Evolutionary conservation across 371 early-diverging fungal species (phyloP).

Genomic region (Rhizopus delemar): DNA sequence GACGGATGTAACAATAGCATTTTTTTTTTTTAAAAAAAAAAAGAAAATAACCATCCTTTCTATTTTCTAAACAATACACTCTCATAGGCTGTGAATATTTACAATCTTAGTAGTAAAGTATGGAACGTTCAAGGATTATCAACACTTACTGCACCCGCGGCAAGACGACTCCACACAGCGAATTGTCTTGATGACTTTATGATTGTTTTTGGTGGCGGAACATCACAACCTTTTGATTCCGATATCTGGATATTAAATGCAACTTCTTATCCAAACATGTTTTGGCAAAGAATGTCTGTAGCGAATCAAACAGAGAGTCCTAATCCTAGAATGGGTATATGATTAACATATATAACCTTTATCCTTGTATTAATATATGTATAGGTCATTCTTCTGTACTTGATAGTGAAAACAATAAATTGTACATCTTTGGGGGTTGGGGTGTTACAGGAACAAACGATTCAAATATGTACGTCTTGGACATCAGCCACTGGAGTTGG

Average conservation of each 20-base stretch:
- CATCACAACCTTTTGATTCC: conserved; percentile 39
- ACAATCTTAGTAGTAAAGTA: conserved; percentile 27
- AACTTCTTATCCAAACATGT: conserved; percentile 34
- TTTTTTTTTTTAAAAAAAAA: conserved; percentile 3
- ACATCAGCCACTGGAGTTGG: conserved; percentile 33
- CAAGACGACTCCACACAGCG: conserved; percentile 47
- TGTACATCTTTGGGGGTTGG: conserved; percentile 45
- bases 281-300: conserved; percentile 30
- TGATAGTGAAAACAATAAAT: conserved; percentile 25
- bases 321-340: conserved; percentile 45
- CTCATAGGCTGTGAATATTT: conserved; percentile 34
- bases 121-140: conserved; percentile 44
- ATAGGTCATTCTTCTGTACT: conserved; percentile 45
- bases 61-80: background rate
- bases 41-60: background rate
- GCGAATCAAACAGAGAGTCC: conserved; percentile 34
- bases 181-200: conserved; percentile 46
- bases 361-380: background rate
- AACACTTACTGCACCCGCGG: conserved; percentile 33
- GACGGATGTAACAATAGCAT: conserved; percentile 24
- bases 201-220: conserved; percentile 53
- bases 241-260: conserved; percentile 52
- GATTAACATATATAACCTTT: background rate
- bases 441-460: conserved; percentile 30
- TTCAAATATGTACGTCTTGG: conserved; percentile 31